Percentiles rank a stretch among this genome's conserved stretches.
These are phyloP conservation scores for Arthrocladium fulminans DNA, from an alignment of 2,329 filamentous ascomycete species.

Conservation along the genomic window DNA sequence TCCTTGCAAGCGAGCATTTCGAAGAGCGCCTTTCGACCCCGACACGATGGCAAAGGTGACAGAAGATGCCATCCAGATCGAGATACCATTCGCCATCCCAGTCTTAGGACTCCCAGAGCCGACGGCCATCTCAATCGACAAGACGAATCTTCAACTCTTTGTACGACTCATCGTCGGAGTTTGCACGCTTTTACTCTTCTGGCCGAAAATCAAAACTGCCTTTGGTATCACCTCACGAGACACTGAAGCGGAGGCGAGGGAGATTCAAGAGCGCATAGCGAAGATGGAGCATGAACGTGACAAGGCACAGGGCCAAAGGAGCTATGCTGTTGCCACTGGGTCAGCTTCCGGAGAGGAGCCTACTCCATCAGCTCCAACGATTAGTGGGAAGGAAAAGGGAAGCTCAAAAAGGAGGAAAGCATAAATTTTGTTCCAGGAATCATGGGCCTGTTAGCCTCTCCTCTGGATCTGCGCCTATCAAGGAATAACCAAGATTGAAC, in stretches of 20 bases:
- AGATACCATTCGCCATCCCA: conserved; percentile 4
- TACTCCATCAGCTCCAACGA: neutral
- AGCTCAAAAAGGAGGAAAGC: conserved; percentile 5
- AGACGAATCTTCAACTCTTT: conserved; percentile 2
- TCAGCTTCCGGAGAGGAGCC: neutral
- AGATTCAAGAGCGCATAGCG: conserved; percentile 5
- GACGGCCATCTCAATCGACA: conserved; percentile 1
- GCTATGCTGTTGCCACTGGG: neutral
- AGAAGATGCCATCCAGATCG: neutral
- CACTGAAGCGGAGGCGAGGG: neutral
- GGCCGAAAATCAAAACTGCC: conserved; percentile 1
- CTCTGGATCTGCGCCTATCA: no score
- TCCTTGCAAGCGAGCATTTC: no score
- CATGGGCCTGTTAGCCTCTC: no score
- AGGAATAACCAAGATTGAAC: no score
- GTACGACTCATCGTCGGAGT: conserved; percentile 1
- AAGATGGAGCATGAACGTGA: conserved; percentile 7
- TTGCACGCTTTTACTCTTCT: conserved; percentile 1
- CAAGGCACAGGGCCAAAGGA: neutral
- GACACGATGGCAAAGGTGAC: conserved; percentile 2
- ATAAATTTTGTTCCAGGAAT: no score
- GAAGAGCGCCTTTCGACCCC: no score
- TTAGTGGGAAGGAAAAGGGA: neutral
- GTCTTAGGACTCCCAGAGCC: conserved; percentile 2
- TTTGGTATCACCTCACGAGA: neutral